phyloP scores from a whole-genome alignment of 139 green algal species.

The Coccomyxa sp. region DNA sequence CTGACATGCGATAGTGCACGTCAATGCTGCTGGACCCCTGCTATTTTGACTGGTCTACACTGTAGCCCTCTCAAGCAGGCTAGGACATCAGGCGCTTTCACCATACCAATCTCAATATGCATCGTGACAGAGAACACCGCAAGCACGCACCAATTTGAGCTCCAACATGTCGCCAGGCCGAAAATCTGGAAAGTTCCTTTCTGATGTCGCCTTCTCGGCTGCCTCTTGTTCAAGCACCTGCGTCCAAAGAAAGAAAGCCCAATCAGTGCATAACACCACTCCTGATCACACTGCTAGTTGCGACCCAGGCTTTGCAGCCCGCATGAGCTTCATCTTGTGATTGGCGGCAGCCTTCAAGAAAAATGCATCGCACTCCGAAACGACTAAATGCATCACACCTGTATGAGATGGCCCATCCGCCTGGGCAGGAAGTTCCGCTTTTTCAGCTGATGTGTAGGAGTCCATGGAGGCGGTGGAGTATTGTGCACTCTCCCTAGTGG shows the following conservation, averaged over 20 bases:
- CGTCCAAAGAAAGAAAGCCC: neutral
- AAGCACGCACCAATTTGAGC: conserved; percentile 27
- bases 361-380: neutral
- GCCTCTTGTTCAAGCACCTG: conserved; percentile 44
- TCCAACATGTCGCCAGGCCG: conserved; percentile 41
- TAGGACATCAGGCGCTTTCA: neutral
- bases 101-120: neutral
- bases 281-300: neutral
- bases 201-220: neutral
- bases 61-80: neutral
- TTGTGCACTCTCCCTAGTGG: neutral
- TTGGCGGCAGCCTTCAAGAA: too few relatives aligned
- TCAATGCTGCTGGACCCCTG: neutral
- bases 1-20: neutral
- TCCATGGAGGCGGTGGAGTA: conserved; percentile 45
- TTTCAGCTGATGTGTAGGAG: conserved; percentile 38
- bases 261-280: neutral
- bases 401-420: conserved; percentile 49
- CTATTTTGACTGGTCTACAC: neutral
- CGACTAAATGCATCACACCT: conserved; percentile 4
- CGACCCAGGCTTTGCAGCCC: neutral
- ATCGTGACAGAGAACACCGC: neutral
- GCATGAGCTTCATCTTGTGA: too few relatives aligned
- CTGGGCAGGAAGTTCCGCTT: conserved; percentile 55
- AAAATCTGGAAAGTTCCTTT: conserved; percentile 35